Base-by-base conservation (phyloP, 225 moss, liverwort and hornwort species). In the Marchantia paleacea region DNA sequence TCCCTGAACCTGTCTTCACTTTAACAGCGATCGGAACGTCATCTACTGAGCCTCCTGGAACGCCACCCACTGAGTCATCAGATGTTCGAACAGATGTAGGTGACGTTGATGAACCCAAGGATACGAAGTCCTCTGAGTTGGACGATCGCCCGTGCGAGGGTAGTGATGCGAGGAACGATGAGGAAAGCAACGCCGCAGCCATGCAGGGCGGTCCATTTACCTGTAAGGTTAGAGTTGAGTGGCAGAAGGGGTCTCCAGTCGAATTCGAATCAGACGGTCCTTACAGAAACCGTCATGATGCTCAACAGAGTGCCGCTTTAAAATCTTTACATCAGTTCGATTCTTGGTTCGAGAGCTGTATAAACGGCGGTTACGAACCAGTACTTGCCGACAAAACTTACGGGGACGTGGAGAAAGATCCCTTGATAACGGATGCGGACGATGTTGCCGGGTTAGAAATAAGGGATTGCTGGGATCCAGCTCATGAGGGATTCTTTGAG, bases 271-370 rank as follows among this genome's bases (percentile, higher is more conserved):
- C 99, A 19, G 89, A 91, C 77, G 92, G 94, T 10, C 85, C 82
- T 29, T 90, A 87, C 73, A 90, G 95, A 81, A 99, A 88, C 75
- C 94, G 93, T 14, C 82, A 87, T 81, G 99, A 99, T 76, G 95
- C 99, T 61, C 88, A 88, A 16, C 99, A 99, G 80, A 95, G 95
- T 85, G 90, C 92, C 80, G 92, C 95, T 28, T 84, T 99, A 81
- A 90, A 84, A 83, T 90, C 92, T 29, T 78, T 91, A 48, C 81
- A 84, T 68, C 88, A 87, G 67, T 90, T 88, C 55, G 87, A 81
- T 68, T 85, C 88, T 48, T 93, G 92, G 95, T 93, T 89, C 75
- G 92, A 90, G 48, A 80, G 78, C 80, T 87, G 78, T 84, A 80
- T 96, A 69, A 79, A 22, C 30, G 81, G 80, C 25, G 52, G 67